These are phyloP conservation scores for Fraxinus velutina DNA, from an alignment of 305 asterid genomes.

Conservation along the genomic window DNA sequence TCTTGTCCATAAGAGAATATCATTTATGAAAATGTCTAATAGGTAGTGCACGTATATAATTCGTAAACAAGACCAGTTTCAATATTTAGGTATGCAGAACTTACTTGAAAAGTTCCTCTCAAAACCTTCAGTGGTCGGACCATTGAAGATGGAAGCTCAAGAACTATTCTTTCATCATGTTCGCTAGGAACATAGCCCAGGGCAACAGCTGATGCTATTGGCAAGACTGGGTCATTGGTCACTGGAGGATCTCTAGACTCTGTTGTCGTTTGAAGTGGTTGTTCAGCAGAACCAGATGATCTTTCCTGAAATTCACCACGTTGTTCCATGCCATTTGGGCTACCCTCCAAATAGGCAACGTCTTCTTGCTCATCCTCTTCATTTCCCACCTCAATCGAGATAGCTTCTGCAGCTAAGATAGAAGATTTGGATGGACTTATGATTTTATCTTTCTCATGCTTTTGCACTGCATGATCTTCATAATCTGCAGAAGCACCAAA, in stretches of 20 bases:
- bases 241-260: conserved; percentile 44
- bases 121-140: conserved; percentile 84
- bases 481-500: conserved; percentile 92
- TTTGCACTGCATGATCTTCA: conserved; percentile 56
- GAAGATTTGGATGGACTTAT: conserved; percentile 84
- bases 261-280: conserved; percentile 34
- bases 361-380: conserved; percentile 87
- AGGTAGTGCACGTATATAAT: neutral
- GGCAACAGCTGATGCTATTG: conserved; percentile 54
- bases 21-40: neutral
- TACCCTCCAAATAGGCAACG: conserved; percentile 41
- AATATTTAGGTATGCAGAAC: conserved; percentile 27
- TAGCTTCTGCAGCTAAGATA: conserved; percentile 83
- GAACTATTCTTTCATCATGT: conserved; percentile 81
- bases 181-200: conserved; percentile 95
- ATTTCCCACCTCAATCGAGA: conserved; percentile 57
- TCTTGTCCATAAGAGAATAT: neutral
- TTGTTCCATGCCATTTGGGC: conserved; percentile 39
- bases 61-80: neutral
- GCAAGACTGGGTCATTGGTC: conserved; percentile 49
- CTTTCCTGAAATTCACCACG: conserved; percentile 41
- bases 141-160: conserved; percentile 94
- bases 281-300: conserved; percentile 51
- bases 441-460: conserved; percentile 48
- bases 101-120: conserved; percentile 93